A percentile compares a stretch with the other conserved stretches of the same genome.
phyloP scores from a whole-genome alignment of 441 rosid species.

The Gossypium gossypioides region DNA sequence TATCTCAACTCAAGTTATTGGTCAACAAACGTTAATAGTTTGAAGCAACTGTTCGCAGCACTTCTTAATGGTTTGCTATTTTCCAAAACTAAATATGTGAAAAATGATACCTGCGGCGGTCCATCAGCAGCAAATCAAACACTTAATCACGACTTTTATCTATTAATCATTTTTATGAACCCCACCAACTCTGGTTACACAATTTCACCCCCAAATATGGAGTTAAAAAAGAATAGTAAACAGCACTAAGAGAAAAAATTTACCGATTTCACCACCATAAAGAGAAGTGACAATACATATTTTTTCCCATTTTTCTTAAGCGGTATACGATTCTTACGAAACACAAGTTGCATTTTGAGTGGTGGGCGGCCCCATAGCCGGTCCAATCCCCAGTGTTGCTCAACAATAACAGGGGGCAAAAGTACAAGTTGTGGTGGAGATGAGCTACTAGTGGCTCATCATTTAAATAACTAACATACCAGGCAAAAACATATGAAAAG shows the following conservation, averaged over 20 bases:
- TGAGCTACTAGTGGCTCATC: slow-evolving; percentile 43
- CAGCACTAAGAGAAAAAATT: neutral
- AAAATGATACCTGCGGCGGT: slow-evolving; percentile 14
- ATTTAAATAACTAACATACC: slow-evolving; percentile 22
- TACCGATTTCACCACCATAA: neutral
- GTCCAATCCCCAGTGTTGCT: slow-evolving; percentile 22
- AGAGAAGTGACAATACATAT: neutral
- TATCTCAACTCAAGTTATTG: slow-evolving; percentile 5
- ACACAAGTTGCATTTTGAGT: slow-evolving; percentile 6
- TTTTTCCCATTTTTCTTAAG: slow-evolving; percentile 8
- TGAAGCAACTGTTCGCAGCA: slow-evolving; percentile 5
- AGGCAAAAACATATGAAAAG: slow-evolving; percentile 25
- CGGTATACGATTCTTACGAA: slow-evolving; percentile 8
- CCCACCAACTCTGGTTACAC: slow-evolving; percentile 17
- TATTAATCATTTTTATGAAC: slow-evolving; percentile 20
- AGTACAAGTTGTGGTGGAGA: slow-evolving; percentile 44
- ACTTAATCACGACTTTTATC: slow-evolving; percentile 19
- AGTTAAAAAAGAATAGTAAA: neutral
- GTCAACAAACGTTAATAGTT: neutral
- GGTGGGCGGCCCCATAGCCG: slow-evolving; percentile 26
- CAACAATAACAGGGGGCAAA: slow-evolving; percentile 24
- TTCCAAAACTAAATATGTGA: slow-evolving; percentile 9
- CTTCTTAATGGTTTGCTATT: slow-evolving; percentile 21
- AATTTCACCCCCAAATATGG: slow-evolving; percentile 15
- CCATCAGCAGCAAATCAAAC: slow-evolving; percentile 20